Conservation (phyloP, 257 asterid species). For the Knoxia roxburghii region DNA sequence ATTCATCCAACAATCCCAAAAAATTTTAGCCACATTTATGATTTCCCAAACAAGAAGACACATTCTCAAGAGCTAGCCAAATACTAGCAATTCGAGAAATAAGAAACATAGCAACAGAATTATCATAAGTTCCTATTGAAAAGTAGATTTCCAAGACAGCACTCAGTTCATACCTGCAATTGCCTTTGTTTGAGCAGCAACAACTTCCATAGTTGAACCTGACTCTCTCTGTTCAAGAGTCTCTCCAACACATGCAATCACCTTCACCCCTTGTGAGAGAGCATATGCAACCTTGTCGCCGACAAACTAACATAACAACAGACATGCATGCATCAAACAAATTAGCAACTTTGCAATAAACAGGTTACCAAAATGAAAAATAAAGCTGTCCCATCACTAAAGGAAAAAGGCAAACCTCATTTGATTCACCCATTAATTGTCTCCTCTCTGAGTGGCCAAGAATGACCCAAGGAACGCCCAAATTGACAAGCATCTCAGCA, state of each 20-base stretch:
- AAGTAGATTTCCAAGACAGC: not conserved
- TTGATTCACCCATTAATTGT: conserved; percentile 62
- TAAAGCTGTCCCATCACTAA: not conserved
- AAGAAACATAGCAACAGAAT: not conserved
- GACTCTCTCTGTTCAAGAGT: conserved; percentile 96
- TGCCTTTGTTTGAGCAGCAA: conserved; percentile 95
- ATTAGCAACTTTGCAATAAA: not conserved
- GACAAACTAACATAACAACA: conserved; percentile 50
- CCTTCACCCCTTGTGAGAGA: conserved; percentile 87
- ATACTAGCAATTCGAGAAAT: not conserved
- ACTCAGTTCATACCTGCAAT: conserved; percentile 64
- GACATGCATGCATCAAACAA: not conserved
- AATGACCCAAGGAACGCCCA: conserved; percentile 88
- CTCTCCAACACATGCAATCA: conserved; percentile 98
- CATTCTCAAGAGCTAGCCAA: not conserved
- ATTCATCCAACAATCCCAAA: not conserved
- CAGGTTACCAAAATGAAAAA: not conserved
- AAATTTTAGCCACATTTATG: not conserved
- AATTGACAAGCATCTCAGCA: conserved; percentile 91
- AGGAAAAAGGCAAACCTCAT: conserved; percentile 48
- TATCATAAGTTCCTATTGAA: not conserved
- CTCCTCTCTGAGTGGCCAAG: conserved; percentile 99
- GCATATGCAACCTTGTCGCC: conserved; percentile 98
- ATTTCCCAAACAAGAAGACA: not conserved
- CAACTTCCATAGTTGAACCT: conserved; percentile 84